Base-by-base conservation (phyloP, 2,329 filamentous ascomycete genomes). In the Leptosphaerulina australis region DNA sequence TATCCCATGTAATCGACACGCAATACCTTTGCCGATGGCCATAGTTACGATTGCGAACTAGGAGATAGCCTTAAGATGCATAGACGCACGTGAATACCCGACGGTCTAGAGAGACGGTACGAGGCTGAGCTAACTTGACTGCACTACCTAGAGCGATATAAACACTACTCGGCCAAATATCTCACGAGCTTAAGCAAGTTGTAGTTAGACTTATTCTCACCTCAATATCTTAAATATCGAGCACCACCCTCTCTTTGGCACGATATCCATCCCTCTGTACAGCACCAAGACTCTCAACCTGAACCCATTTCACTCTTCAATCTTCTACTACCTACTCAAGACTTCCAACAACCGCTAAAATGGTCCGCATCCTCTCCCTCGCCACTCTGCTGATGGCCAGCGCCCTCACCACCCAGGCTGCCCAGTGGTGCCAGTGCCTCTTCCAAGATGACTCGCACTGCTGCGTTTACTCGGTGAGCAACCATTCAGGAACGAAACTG, bases 361-460 rank as follows among this genome's bases (percentile, higher is more conserved):
- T 52, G 49, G 44, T 40, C 35, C 37, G 44, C 37, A 31, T 52
- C 20, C 31, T 39, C 37, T 41, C 49, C 21, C 31, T 52, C 43
- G 35, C 44, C 25, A 29, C 25, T 28, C 12, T 52, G 35, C 44
- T 52, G 35, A 44, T 44, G 21, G 44, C 43, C 31, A 44, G 38
- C 22, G 49, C 49, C 43, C 41, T 52, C 37, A 36, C 41, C 33
- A 38, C 44, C 15, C 41, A 44, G 34, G 28, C 49, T 43, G 31
- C 43, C 24, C 35, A 44, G 15, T 39, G 38, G 34, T 52, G 49
- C 44, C 49, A 52, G 33, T 52, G 49, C 38, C 37, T 43, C 17
- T 52, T 52, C 44, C 36, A 48, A 18, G 37, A 52, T 31, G 17
- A 44, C 17, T 52, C 49, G 11, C 49, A 52, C 49, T 52, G 49